Conservation (phyloP, 2,329 filamentous ascomycete genomes). For the Aspergillus spinulosporus region DNA sequence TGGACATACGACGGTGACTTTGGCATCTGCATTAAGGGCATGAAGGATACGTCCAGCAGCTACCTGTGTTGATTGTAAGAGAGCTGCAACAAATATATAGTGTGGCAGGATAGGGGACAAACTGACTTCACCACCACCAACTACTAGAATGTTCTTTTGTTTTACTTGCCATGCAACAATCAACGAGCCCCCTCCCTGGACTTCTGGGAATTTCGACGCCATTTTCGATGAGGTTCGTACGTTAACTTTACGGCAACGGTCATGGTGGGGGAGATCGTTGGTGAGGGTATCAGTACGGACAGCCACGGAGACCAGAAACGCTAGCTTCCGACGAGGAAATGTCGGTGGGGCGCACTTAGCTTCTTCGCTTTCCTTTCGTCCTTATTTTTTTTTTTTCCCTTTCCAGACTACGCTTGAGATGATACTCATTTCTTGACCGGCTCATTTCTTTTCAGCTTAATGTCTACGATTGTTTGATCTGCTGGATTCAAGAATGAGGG, state of each 20-base stretch:
- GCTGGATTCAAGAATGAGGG: constrained; percentile 54
- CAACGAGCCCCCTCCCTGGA: constrained; percentile 87
- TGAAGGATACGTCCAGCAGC: constrained; percentile 92
- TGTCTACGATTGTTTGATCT: constrained; percentile 20
- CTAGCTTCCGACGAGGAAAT: neutral
- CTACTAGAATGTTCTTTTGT: constrained; percentile 81
- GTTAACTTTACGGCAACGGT: neutral
- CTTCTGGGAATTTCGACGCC: constrained; percentile 66
- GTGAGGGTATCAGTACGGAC: neutral
- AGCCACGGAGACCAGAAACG: constrained; percentile 18
- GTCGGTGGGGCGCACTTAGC: neutral
- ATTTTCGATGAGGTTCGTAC: constrained; percentile 35
- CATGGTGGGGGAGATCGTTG: neutral
- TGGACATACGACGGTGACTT: constrained; percentile 82
- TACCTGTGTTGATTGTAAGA: constrained; percentile 60
- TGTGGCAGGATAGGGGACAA: neutral
- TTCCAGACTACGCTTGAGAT: constrained; percentile 3
- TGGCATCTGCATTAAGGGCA: constrained; percentile 90
- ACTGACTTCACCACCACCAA: constrained; percentile 89
- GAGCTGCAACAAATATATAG: constrained; percentile 16
- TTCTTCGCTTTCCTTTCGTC: neutral
- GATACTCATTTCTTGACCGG: constrained; percentile 8
- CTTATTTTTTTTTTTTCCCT: constrained; percentile 18
- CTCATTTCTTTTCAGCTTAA: constrained; percentile 14
- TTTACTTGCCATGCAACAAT: constrained; percentile 95